Evolutionary conservation across 75 land plant species (phyloP).

Genomic region (Sequoiadendron giganteum): DNA sequence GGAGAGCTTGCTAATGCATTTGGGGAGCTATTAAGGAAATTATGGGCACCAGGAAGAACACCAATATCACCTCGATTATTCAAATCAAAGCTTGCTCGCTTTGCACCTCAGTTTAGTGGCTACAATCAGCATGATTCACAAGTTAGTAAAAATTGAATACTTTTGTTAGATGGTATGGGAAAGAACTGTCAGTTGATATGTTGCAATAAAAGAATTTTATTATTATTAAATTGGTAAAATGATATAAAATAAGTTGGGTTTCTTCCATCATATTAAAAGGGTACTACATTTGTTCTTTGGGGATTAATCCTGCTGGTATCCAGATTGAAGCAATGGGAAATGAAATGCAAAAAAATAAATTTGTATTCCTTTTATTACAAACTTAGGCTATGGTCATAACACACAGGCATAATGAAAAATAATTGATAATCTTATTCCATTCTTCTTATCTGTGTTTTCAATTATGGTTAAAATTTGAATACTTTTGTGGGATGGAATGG

Average conservation of each 20-base stretch:
- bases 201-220: background rate
- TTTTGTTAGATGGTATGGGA: background rate
- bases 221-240: background rate
- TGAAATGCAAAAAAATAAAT: background rate
- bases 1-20: constrained; percentile 91
- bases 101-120: constrained; percentile 95
- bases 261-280: background rate
- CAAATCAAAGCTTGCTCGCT: constrained; percentile 76
- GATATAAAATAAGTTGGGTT: background rate
- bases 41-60: constrained; percentile 80
- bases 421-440: background rate
- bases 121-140: constrained; percentile 97
- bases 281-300: background rate
- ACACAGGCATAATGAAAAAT: background rate
- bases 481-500: too few species aligned
- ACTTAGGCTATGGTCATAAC: background rate
- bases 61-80: constrained; percentile 70
- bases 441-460: background rate
- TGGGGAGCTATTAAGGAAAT: constrained; percentile 79
- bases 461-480: too few species aligned
- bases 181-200: background rate
- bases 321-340: background rate
- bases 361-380: background rate
- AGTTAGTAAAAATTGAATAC: constrained; percentile 31
- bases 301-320: background rate